Evolutionary conservation across 2,329 filamentous ascomycete species (phyloP), one percentile per base, ranked within the genome.

Genomic region (Apiospora arundinis): DNA sequence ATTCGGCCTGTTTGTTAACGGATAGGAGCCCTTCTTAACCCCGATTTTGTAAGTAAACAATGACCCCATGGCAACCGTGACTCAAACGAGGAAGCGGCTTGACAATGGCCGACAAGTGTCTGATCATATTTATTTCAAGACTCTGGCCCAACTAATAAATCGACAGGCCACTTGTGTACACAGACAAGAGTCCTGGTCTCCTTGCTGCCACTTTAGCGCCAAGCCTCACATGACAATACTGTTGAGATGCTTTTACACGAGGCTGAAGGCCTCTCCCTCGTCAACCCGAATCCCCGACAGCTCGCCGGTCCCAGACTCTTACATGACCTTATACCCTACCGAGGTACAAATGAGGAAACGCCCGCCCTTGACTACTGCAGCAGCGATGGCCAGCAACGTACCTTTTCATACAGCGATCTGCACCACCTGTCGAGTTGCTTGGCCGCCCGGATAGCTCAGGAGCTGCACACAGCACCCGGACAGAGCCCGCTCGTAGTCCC

Each of bases 401-500:
- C 78, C 1, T 78, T 93, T 60, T 89, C 90, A 0, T 97, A 95
- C 78, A 70, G 78, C 12, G 81, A 90, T 56, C 83, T 96, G 28
- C 90, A 95, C 77, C 74, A 78, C 40, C 82, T 85, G 42, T 89
- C 92, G 12, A 82, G 89, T 68, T 76, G 75, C 3, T 81, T 95
- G 46, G 90, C 92, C 21, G 76, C 80, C 16, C 83, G 83, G 28
- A 87, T 92, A 72, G 80, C 80, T 71, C 76, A 79, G 63, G 68
- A 77, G 74, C 73, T 79, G 70, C 77, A 73, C 75, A 81, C 72
- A 21, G 48, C 68, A 46, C 65, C 46, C n/a, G 49, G 49, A 32
- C 49, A 56, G 56, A 60, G 60, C 46, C 83, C 85, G 67, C 80
- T 86, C 21, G 81, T 97, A 46, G 86, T 97, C 48, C 95, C 95